Evolutionary conservation across 202 grass and related monocot species (phyloP).

Genomic region (Saccharum hybrid): DNA sequence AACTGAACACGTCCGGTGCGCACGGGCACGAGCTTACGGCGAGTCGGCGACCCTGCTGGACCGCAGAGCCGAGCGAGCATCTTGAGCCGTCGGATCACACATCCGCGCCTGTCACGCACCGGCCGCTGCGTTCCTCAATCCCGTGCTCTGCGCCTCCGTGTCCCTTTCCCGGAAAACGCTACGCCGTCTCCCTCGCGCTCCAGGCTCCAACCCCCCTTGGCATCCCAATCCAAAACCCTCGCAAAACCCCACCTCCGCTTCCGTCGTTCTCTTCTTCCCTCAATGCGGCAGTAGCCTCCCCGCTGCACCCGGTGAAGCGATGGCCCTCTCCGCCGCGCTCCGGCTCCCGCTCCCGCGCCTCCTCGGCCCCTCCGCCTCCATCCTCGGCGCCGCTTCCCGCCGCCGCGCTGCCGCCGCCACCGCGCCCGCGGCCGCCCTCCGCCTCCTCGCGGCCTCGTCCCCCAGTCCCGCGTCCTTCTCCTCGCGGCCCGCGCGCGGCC

Average conservation of each 20-base stretch:
- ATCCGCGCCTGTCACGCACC: not conserved
- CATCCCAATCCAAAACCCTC: slow-evolving; percentile 59
- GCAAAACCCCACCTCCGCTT: slow-evolving; percentile 39
- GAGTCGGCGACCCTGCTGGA: not conserved
- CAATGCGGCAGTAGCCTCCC: slow-evolving; percentile 44
- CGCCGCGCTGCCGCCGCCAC: slow-evolving; percentile 38
- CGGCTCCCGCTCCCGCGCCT: slow-evolving; percentile 57
- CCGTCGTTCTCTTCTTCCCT: not conserved
- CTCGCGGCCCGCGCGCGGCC: slow-evolving; percentile 23
- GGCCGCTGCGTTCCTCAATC: not conserved
- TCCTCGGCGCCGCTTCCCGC: slow-evolving; percentile 45
- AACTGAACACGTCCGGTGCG: not conserved
- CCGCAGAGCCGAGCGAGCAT: not conserved
- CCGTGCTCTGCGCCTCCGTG: slow-evolving; percentile 19
- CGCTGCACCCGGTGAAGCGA: slow-evolving; percentile 14
- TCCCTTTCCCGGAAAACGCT: not conserved
- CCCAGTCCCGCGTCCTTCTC: not conserved
- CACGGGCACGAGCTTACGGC: not conserved
- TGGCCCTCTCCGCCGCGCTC: slow-evolving; percentile 61
- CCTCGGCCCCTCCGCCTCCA: slow-evolving; percentile 40
- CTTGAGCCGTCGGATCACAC: slow-evolving; percentile 12
- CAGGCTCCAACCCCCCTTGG: too few species aligned
- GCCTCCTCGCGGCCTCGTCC: slow-evolving; percentile 47
- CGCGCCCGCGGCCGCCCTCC: slow-evolving; percentile 44
- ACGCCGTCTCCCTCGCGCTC: not conserved